A percentile compares a stretch with the other conserved stretches of the same genome.
phyloP scores from a whole-genome alignment of 176 grass and related monocot species.

The Calamus simplicifolius region DNA sequence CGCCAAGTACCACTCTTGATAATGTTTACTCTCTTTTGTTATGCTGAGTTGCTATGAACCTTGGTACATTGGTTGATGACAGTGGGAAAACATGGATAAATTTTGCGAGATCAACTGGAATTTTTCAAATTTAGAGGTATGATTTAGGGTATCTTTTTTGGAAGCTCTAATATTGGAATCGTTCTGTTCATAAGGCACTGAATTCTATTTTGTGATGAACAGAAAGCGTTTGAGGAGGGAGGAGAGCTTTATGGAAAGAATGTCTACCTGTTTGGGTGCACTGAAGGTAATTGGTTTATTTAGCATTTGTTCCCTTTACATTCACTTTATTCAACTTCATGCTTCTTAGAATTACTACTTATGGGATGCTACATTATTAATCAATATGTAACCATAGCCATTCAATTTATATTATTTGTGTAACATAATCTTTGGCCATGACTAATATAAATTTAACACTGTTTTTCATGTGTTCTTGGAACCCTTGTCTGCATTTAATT shows the following conservation, averaged over 20 bases:
- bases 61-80: slow-evolving; percentile 8
- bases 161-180: not conserved
- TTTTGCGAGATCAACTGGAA: slow-evolving; percentile 74
- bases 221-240: slow-evolving; percentile 74
- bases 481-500: too few relatives aligned
- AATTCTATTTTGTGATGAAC: slow-evolving; percentile 17
- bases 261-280: slow-evolving; percentile 84
- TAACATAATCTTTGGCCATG: too few relatives aligned
- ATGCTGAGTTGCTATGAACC: not conserved
- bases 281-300: slow-evolving; percentile 46
- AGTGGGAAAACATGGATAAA: slow-evolving; percentile 98
- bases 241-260: slow-evolving; percentile 73
- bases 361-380: too few relatives aligned
- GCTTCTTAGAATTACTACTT: too few relatives aligned
- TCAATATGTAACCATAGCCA: too few relatives aligned
- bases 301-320: not conserved
- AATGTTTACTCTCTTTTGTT: not conserved
- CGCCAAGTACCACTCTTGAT: not conserved
- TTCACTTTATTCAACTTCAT: too few relatives aligned
- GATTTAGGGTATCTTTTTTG: not conserved
- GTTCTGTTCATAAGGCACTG: slow-evolving; percentile 6
- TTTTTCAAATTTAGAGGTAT: slow-evolving; percentile 87
- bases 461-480: too few relatives aligned
- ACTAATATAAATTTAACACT: too few relatives aligned
- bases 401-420: too few relatives aligned